A percentile compares a stretch with the other conserved stretches of the same genome.
Conservation (phyloP, 176 grass and related monocot species). For the Carex myosuroides region DNA sequence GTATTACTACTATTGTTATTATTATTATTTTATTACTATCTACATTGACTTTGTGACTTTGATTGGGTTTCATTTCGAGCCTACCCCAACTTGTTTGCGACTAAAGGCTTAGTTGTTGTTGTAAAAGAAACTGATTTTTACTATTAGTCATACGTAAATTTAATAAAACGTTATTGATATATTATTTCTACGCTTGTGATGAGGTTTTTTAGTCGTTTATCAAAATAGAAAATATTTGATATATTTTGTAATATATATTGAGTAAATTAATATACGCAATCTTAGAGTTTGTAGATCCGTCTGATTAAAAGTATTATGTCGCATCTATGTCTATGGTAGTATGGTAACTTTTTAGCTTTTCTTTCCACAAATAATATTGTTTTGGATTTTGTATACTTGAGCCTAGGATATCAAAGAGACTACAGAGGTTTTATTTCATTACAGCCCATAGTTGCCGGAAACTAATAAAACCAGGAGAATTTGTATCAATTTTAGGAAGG, state of each 20-base stretch:
- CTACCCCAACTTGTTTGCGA: too few species aligned
- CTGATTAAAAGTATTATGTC: background rate
- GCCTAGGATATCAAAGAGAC: background rate
- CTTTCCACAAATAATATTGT: background rate
- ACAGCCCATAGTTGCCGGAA: background rate
- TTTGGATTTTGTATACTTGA: slow-evolving; percentile 11
- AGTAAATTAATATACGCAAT: background rate
- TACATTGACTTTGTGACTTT: too few species aligned
- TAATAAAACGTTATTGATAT: background rate
- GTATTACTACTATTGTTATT: too few species aligned
- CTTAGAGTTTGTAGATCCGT: background rate
- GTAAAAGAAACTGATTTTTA: background rate
- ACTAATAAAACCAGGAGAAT: background rate
- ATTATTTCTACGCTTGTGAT: background rate
- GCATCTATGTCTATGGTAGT: background rate
- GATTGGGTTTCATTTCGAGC: too few species aligned
- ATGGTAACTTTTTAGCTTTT: background rate
- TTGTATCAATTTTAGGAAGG: background rate
- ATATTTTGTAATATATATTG: background rate
- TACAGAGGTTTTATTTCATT: background rate
- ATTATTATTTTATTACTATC: too few species aligned
- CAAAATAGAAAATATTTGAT: background rate
- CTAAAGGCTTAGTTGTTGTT: too few species aligned
- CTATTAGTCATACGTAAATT: background rate
- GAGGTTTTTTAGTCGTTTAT: background rate